Conservation (phyloP, 257 asterid species). For the Catharanthus roseus region DNA sequence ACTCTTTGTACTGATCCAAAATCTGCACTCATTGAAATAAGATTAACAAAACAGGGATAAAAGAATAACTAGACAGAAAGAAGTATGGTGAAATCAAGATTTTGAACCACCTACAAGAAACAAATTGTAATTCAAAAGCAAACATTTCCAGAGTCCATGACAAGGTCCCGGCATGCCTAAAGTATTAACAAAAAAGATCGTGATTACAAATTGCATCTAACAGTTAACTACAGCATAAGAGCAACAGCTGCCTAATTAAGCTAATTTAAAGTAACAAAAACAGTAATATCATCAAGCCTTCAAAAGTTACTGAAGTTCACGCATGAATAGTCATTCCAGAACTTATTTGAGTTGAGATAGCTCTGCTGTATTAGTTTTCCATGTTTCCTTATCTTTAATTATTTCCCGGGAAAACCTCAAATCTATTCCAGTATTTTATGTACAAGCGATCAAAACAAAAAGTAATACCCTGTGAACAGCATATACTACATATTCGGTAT, state of each 20-base stretch:
- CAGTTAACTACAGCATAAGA: background rate
- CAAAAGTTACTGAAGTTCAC: background rate
- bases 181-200: background rate
- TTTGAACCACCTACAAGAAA: background rate
- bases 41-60: background rate
- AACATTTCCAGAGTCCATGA: background rate
- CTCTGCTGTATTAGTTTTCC: background rate
- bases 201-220: background rate
- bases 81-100: background rate
- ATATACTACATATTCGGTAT: constrained; percentile 88
- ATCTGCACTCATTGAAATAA: constrained; percentile 38
- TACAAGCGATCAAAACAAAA: constrained; percentile 30
- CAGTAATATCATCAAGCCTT: background rate
- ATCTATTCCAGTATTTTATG: constrained; percentile 18
- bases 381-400: background rate
- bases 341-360: background rate
- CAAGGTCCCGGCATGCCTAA: background rate
- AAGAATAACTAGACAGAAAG: background rate
- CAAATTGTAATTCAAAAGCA: background rate
- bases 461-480: constrained; percentile 92
- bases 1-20: constrained; percentile 75
- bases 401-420: constrained; percentile 2
- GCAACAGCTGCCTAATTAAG: background rate
- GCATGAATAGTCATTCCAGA: background rate
- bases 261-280: constrained; percentile 3